Base-by-base conservation (phyloP, 2,329 filamentous ascomycete genomes). In the Monilinia laxa region DNA sequence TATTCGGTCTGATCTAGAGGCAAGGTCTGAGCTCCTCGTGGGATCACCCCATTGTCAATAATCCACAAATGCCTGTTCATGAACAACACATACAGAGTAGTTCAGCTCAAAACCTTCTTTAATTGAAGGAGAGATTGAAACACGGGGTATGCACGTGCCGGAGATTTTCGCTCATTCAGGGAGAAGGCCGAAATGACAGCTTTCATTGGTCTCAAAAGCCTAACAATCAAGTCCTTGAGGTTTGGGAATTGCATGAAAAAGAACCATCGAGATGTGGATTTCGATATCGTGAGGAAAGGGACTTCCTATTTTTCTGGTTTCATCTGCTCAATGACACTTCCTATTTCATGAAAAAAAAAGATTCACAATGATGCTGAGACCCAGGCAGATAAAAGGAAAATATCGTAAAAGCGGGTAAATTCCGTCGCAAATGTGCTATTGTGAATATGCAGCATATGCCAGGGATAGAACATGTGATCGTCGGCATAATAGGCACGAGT, bases 111-210 rank as follows among this genome's bases (percentile, higher is more conserved):
- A 20, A 47, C 25, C 52, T 51, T 55, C 52, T 51, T 55, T 47
- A 28, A 58, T 60, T 51, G 55, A 65, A 45, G 47, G 42, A 47
- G 18, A n/a, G 20, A 40, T 47, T 53, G 47, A 65, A 62, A 62
- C 55, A 52, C 64, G 55, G 64, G 64, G 64, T 51, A 65, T 60
- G 45, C 64, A 65, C 64, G 55, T 53, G 35, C 64, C 31, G 60
- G 25, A 47, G 23, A 52, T 49, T 53, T 28, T 60, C 14, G 51
- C 28, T 62, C 25, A 51, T 20, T 51, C n/a, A 14, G 42, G 18
- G n/a, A 10, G 20, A 25, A 51, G 9, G 20, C 45, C n/a, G 28
- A 52, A 40, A 51, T 62, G 47, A 38, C 31, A 20, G 31, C 31
- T 25, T 40, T 35, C 4, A 51, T 62, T 62, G 45, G 45, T 9